Base-by-base conservation (phyloP, 768 basidiomycete genomes). In the Austroboletus festivus region DNA sequence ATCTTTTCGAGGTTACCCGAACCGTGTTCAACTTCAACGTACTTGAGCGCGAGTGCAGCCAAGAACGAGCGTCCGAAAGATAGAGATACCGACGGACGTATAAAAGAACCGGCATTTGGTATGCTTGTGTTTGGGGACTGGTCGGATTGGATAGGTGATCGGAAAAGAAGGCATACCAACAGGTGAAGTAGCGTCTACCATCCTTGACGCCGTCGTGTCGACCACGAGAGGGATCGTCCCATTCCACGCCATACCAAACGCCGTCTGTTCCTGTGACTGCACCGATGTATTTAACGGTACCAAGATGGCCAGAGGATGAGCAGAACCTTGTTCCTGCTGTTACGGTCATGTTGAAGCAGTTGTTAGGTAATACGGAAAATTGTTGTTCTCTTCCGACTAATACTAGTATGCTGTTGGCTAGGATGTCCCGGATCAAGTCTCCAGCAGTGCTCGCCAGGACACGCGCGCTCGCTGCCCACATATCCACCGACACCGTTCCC, bases 221-320 rank as follows among this genome's bases (percentile, higher is more conserved):
- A 22, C 95, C 95, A 48, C 93, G 80, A 8, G 64, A 51, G 18
- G 83, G 78, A 59, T 92, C 85, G 61, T 98, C 95, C 90, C 94
- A 98, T 70, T 98, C 95, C 40, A 97, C 79, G n/a, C 95, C 95
- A n/a, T 93, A 75, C 94, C 94, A 98, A 12, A 68, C 56, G 4
- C 88, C 89, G 3, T 68, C 59, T 0, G 88, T 82, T 13, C 77
- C 77, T 16, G 79, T 70, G 18, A 94, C 82, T 1, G 64, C 53
- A 2, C 92, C 92, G 13, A 77, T 68, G 60, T 78, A 93, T 67
- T 69, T 80, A 53, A 95, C 67, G 4, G 89, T 91, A 2, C 86
- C 91, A 38, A 78, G 61, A 57, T 82, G 62, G 18, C 75, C 79
- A 45, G 73, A 68, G 34, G 57, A 48, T 46, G 78, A 65, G 54